Conservation (phyloP, 1,284 basidiomycete species). For the Taiwanofungus camphoratus region DNA sequence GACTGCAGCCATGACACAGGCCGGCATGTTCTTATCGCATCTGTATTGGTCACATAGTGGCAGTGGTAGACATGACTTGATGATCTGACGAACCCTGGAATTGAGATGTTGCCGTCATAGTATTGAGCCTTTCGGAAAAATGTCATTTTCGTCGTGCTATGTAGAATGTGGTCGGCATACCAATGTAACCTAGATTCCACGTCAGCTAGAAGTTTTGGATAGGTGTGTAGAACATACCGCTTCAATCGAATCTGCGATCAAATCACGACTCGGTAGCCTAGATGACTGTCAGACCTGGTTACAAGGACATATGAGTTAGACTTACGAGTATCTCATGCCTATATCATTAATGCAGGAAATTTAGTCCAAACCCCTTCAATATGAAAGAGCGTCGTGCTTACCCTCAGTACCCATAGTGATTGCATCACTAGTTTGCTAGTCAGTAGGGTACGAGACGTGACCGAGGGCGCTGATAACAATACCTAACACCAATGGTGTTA, state of each 20-base stretch:
- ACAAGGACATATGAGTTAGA: slow-evolving; percentile 10
- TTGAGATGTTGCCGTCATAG: slow-evolving; percentile 82
- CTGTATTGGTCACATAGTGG: slow-evolving; percentile 13
- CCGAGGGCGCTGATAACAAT: neutral
- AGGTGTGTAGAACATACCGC: slow-evolving; percentile 64
- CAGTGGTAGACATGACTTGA: neutral
- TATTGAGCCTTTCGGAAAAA: slow-evolving; percentile 58
- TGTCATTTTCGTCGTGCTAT: neutral
- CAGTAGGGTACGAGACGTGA: neutral
- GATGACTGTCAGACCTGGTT: slow-evolving; percentile 1
- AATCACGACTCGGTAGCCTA: slow-evolving; percentile 82
- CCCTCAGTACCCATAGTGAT: slow-evolving; percentile 84
- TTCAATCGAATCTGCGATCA: slow-evolving; percentile 91
- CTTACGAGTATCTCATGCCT: slow-evolving; percentile 81
- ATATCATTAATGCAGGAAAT: neutral
- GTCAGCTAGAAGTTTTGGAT: too few species aligned
- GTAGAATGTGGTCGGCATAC: slow-evolving; percentile 29
- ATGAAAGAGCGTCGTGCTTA: slow-evolving; percentile 26
- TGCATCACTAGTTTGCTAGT: slow-evolving; percentile 47
- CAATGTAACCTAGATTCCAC: slow-evolving; percentile 51
- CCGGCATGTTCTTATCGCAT: slow-evolving; percentile 95
- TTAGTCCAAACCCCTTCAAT: too few species aligned
- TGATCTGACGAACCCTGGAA: slow-evolving; percentile 45
- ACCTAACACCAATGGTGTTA: slow-evolving; percentile 80
- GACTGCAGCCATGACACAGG: slow-evolving; percentile 79